phyloP scores from a whole-genome alignment of 768 basidiomycete genomes.

The Xerocomellus intermedius region DNA sequence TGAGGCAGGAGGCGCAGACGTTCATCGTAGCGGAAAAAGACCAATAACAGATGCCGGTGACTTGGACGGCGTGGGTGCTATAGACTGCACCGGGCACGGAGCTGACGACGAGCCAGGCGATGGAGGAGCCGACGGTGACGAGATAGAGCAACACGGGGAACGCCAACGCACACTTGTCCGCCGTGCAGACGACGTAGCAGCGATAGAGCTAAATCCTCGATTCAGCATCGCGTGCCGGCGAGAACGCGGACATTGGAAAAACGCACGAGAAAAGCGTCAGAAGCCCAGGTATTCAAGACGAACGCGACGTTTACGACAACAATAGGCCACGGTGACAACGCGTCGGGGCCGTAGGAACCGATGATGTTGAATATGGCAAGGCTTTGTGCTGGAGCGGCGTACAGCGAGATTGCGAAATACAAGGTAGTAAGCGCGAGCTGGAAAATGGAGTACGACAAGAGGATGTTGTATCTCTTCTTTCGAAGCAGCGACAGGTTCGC shows the following conservation, averaged over 20 bases:
- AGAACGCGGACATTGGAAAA: neutral
- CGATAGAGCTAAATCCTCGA: constrained; percentile 16
- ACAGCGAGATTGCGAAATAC: constrained; percentile 22
- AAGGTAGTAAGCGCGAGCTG: constrained; percentile 20
- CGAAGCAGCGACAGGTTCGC: constrained; percentile 14
- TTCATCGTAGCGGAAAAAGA: constrained; percentile 17
- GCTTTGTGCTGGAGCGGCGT: constrained; percentile 12
- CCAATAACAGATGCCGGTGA: constrained; percentile 13
- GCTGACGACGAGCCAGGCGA: constrained; percentile 18
- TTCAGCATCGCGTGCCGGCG: neutral
- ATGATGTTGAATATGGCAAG: constrained; percentile 10
- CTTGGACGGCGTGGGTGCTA: constrained; percentile 13
- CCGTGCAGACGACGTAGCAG: constrained; percentile 22
- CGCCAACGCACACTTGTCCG: neutral
- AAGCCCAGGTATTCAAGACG: constrained; percentile 22
- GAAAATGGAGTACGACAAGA: constrained; percentile 7
- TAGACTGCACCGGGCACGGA: constrained; percentile 17
- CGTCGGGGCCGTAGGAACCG: constrained; percentile 4
- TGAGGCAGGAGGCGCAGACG: constrained; percentile 15
- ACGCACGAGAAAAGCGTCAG: constrained; percentile 25
- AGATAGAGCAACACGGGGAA: constrained; percentile 15
- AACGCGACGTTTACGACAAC: constrained; percentile 11
- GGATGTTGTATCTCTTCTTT: constrained; percentile 17
- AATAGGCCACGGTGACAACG: constrained; percentile 17
- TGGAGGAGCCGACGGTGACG: constrained; percentile 12